Evolutionary conservation across 2,329 filamentous ascomycete species (phyloP), one percentile per base, ranked within the genome.

Genomic region (Chalara sp.): DNA sequence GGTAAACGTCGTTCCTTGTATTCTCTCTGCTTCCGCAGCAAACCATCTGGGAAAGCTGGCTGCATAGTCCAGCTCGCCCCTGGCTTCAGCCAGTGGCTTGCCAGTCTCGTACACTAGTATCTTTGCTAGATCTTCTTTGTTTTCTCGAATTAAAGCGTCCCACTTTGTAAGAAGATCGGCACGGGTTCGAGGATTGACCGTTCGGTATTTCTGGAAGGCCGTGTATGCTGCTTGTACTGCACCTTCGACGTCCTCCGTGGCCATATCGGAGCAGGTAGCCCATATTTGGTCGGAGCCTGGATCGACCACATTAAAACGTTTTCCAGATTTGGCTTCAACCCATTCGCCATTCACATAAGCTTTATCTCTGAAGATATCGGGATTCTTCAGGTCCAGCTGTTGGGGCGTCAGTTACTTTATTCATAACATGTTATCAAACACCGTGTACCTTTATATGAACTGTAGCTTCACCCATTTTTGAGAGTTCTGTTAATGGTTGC

Each of bases 141-240:
- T 78, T 48, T 78, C 79, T 6, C 76, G 74, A 56, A 86, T 84
- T 50, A 87, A 70, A 4, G 73, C 65, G 65, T 86, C 79, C 81
- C 83, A 87, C 64, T 80, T 80, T 49, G 82, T 66, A 7, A 87
- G 69, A 65, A 79, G 76, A 58, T 84, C 76, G 1, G 83, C 82
- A 49, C 83, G 76, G 48, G 73, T 72, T 12, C 80, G 73, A 0
- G 84, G 82, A 56, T 78, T 84, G 49, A 76, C 67, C 55, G 79
- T 82, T 52, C 72, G 74, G 67, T 79, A 87, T 13, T 67, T 67
- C 54, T 80, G 68, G 59, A 87, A 87, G 4, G 80, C 79, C n/a
- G 68, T 67, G 53, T 84, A 72, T 0, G 83, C 77, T 41, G 76
- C 73, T 58, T 79, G 68, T 6, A 86, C 80, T 1, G 82, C 77